Base-by-base conservation (phyloP, 179 eudicot species). In the Spergularia azorica region DNA sequence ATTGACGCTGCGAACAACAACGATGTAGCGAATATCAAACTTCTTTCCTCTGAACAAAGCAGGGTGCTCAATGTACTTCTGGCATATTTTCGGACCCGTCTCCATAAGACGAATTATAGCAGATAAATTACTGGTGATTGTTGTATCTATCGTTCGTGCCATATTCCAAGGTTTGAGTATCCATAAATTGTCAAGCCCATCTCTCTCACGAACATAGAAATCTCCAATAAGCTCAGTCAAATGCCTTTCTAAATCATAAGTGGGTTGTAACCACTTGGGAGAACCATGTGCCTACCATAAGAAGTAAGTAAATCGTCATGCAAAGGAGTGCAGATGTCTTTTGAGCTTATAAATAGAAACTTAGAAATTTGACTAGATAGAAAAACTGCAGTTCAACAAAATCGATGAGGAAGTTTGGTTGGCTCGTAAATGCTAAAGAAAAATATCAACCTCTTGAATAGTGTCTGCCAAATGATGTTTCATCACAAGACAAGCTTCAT, bases 161-260 rank as follows among this genome's bases (percentile, higher is more conserved):
- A 96, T 96, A 83, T 96, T 96, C 99, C 99, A 96, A 2, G 99
- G 99, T 81, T 96, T 96, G 71, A 96, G 76, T 73, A 96, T 96
- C 99, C 99, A 96, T 65, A 94, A 77, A 80, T 96, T 96, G 86
- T 94, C 94, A 13, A 76, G 82, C 67, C 86, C 90, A 62, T 86
- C 88, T 80, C 85, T 87, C 74, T 96, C 86, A 57, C 97, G 92
- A 48, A 89, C 84, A 78, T 63, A 79, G 76, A 87, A 96, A 71
- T 96, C 95, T 58, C 99, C 99, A 80, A 96, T 88, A 56, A 96
- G 87, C 77, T 90, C 92, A 79, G 92, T 73, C 64, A 96, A 88
- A 63, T 92, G 87, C 79, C 86, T 92, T 81, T 94, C 99, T 39
- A 96, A 90, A 96, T 96, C 89, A 88, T 96, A 94, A 58, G 99